phyloP scores from a whole-genome alignment of 78 protist species.

The Dictyostelium capitatum region DNA sequence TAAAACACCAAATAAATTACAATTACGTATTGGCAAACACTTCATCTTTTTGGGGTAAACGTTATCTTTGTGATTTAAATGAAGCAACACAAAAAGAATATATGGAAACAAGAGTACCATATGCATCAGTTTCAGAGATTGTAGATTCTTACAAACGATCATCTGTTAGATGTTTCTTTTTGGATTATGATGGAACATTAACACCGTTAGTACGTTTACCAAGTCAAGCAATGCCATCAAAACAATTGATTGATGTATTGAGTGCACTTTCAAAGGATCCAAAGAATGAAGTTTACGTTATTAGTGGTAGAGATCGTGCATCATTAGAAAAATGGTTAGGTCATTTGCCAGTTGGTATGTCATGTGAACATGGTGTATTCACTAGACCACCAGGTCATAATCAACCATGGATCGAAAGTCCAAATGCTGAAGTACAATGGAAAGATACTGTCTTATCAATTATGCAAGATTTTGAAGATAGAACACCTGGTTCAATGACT shows the following conservation, averaged over 20 bases:
- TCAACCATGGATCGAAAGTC: constrained; percentile 59
- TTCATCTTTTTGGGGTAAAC: constrained; percentile 51
- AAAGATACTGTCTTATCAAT: constrained; percentile 53
- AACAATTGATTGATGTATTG: constrained; percentile 41
- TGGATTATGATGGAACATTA: constrained; percentile 89
- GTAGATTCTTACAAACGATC: background rate
- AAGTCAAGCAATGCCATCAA: constrained; percentile 65
- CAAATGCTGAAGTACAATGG: constrained; percentile 55
- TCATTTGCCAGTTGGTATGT: constrained; percentile 66
- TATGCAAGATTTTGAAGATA: constrained; percentile 76
- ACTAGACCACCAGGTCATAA: constrained; percentile 37
- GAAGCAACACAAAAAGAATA: background rate
- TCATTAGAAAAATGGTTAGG: constrained; percentile 77
- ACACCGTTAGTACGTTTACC: constrained; percentile 81
- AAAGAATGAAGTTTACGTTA: constrained; percentile 51
- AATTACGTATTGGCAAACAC: constrained; percentile 70
- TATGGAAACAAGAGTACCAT: constrained; percentile 3
- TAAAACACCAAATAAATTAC: constrained; percentile 41
- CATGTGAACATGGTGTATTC: constrained; percentile 80
- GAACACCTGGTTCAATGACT: constrained; percentile 88
- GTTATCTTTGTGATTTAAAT: constrained; percentile 29
- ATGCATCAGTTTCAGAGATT: background rate
- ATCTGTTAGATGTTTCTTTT: constrained; percentile 14
- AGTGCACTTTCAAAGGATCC: background rate
- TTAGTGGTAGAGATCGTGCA: constrained; percentile 76